These are phyloP conservation scores for Colletotrichum sp. DNA, from an alignment of 2,329 filamentous ascomycete genomes.

Conservation along the genomic window DNA sequence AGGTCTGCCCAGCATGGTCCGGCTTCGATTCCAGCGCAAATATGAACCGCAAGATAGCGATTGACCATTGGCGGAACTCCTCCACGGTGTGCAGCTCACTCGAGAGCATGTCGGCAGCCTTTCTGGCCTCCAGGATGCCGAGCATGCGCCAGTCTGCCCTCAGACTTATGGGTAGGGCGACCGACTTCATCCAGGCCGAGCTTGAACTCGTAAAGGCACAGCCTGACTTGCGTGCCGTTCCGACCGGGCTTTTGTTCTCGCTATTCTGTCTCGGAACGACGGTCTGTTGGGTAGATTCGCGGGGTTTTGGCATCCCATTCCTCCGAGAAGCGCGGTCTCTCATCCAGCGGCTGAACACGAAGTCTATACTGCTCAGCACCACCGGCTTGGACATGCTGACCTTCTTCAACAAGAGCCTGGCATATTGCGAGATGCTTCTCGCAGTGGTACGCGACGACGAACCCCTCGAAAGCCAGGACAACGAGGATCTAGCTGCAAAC, in stretches of 20 bases:
- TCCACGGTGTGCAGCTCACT: constrained; percentile 40
- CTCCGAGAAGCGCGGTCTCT: constrained; percentile 31
- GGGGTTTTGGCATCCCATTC: constrained; percentile 35
- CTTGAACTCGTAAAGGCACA: constrained; percentile 29
- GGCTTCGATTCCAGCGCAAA: constrained; percentile 43
- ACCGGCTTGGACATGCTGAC: constrained; percentile 31
- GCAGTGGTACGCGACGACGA: constrained; percentile 39
- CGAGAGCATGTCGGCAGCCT: constrained; percentile 45
- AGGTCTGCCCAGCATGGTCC: constrained; percentile 45
- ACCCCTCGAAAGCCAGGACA: constrained; percentile 5
- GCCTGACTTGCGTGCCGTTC: constrained; percentile 26
- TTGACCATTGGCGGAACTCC: constrained; percentile 38
- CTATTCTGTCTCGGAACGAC: constrained; percentile 45
- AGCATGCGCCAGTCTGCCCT: constrained; percentile 38
- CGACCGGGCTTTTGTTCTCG: constrained; percentile 37
- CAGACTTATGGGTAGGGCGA: constrained; percentile 36
- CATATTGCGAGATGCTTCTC: constrained; percentile 43
- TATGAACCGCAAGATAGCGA: constrained; percentile 41
- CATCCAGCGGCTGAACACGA: constrained; percentile 27
- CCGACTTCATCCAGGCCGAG: constrained; percentile 36
- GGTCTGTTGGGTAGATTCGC: constrained; percentile 42
- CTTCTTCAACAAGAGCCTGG: constrained; percentile 42
- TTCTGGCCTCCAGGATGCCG: constrained; percentile 35
- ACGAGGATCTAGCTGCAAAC: not conserved
- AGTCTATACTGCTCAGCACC: constrained; percentile 9